Base-by-base conservation (phyloP, 75 land plant species). In the Pinus taeda region DNA sequence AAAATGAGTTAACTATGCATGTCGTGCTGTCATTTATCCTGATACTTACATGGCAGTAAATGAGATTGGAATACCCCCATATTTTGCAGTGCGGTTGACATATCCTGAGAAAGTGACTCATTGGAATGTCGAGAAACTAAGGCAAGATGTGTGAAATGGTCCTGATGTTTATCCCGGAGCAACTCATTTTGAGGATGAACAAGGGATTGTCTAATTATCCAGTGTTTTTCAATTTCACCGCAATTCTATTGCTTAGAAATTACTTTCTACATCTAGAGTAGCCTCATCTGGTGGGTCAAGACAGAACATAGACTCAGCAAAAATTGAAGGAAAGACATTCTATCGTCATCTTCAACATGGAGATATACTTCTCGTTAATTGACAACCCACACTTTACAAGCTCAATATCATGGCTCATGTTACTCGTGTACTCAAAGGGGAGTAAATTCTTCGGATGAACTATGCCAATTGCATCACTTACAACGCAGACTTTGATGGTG, bases 91-190 rank as follows among this genome's bases (percentile, higher is more conserved):
- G 59, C 85, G 84, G 29, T 78, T 96, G 63, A 96, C 95, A 33
- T 96, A 96, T 85, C 97, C 99, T 15, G 99, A 96, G 97, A 90
- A 86, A 80, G 95, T 92, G 18, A 94, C 99, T 59, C 90, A 93
- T 66, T 96, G 97, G 97, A 96, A 96, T 84, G 85, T 76, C n/a
- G 75, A 76, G 18, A 83, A 83, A 65, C 69, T 90, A 79, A 83
- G 99, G 59, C 58, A 81, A 53, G 84, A 87, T 42, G 87, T 96
- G 11, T 76, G 87, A 33, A 96, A 94, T 85, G 97, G 99, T 11
- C 77, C 93, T 63, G 79, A 87, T 57, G 76, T 82, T 36, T 89
- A 96, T 91, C 99, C 99, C 42, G 97, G 99, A 71, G 97, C 99
- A 26, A 90, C 93, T 57, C 91, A 85, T 76, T 90, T 89, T 73